Conservation (phyloP, 495 filamentous ascomycete genomes). For the Aspergillus cristatus region DNA sequence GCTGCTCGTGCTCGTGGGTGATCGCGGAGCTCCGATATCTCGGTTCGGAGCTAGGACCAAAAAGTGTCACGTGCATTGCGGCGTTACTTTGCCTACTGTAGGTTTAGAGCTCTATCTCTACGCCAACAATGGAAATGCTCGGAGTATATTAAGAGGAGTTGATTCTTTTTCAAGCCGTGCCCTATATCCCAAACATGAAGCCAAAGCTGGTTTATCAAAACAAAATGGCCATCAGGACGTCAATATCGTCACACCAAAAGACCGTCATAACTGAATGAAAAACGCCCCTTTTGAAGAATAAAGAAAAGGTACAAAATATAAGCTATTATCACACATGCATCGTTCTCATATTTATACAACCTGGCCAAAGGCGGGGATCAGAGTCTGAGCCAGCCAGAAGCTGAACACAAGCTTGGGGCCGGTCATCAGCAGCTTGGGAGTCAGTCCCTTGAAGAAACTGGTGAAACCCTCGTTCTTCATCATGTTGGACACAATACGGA, state of each 20-base stretch:
- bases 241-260: not conserved
- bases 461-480: conserved; percentile 71
- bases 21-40: no score
- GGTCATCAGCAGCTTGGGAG: conserved; percentile 96
- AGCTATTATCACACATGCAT: not conserved
- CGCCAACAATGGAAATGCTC: no score
- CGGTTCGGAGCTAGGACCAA: no score
- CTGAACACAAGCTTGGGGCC: conserved; percentile 98
- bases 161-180: not conserved
- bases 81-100: no score
- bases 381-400: conserved; percentile 96
- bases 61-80: no score
- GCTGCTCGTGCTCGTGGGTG: no score
- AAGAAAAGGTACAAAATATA: not conserved
- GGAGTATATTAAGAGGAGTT: not conserved
- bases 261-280: no score
- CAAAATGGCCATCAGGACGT: not conserved
- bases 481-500: conserved; percentile 87
- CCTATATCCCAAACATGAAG: not conserved
- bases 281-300: no score
- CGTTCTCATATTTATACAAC: conserved; percentile 34
- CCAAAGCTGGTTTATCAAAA: not conserved
- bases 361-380: conserved; percentile 66
- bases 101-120: no score
- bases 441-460: conserved; percentile 95